Conservation (phyloP, 169 alveolate genomes). For the Plasmodium adleri region DNA sequence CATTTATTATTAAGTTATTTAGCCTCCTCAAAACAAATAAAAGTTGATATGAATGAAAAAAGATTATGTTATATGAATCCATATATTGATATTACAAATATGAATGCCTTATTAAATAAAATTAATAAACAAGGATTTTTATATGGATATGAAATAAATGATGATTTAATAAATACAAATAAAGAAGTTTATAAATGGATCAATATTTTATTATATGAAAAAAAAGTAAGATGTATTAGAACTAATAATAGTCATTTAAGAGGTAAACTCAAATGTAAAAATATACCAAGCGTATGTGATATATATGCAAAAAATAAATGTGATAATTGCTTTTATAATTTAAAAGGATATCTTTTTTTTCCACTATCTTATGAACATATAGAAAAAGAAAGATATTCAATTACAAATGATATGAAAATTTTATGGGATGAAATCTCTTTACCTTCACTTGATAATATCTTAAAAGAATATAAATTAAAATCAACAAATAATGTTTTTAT, state of each 20-base stretch:
- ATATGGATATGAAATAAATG: conserved; percentile 76
- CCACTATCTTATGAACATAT: conserved; percentile 79
- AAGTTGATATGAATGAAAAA: conserved; percentile 74
- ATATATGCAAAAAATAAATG: conserved; percentile 79
- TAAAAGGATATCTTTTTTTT: conserved; percentile 75
- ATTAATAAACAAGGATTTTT: conserved; percentile 69
- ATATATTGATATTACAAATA: conserved; percentile 56
- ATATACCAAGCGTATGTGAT: conserved; percentile 77
- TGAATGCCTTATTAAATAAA: conserved; percentile 57
- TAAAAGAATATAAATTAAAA: conserved; percentile 73
- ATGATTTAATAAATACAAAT: conserved; percentile 77
- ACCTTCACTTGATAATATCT: conserved; percentile 44
- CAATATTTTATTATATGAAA: conserved; percentile 66
- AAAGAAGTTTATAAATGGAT: conserved; percentile 74
- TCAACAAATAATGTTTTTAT: conserved; percentile 61
- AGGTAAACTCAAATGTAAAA: conserved; percentile 79
- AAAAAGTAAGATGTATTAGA: conserved; percentile 79
- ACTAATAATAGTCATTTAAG: conserved; percentile 79
- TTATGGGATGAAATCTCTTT: conserved; percentile 80
- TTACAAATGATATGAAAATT: conserved; percentile 78
- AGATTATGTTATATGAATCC: conserved; percentile 73
- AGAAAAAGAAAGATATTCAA: conserved; percentile 78
- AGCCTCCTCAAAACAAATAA: conserved; percentile 71
- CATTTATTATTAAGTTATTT: conserved; percentile 50
- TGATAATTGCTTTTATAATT: conserved; percentile 78